phyloP scores from a whole-genome alignment of 1,284 basidiomycete species.

The Cryptococcus neoformans region DNA sequence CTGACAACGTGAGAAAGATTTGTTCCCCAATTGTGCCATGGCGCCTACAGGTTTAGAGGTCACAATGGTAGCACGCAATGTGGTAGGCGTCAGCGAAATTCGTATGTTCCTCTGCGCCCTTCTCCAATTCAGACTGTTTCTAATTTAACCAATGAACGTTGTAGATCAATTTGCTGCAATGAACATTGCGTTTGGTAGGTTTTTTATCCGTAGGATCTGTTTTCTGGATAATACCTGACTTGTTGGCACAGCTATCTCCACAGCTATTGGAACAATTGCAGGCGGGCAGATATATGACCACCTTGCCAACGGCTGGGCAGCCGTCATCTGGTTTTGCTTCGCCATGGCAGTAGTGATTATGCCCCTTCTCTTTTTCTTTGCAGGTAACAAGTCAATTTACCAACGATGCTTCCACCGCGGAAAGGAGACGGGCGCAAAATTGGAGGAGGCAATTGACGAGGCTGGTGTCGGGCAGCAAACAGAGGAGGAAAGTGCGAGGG shows the following conservation, averaged over 20 bases:
- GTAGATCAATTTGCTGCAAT: slow-evolving; percentile 30
- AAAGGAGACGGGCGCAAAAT: neutral
- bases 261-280: slow-evolving; percentile 34
- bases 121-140: neutral
- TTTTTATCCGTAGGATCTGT: neutral
- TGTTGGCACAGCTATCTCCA: slow-evolving; percentile 21
- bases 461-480: neutral
- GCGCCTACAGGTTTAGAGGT: slow-evolving; percentile 29
- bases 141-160: no score
- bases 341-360: slow-evolving; percentile 5
- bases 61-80: slow-evolving; percentile 21
- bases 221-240: neutral
- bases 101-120: slow-evolving; percentile 14
- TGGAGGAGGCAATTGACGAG: neutral
- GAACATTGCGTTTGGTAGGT: slow-evolving; percentile 41
- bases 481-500: neutral
- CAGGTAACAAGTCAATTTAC: slow-evolving; percentile 11
- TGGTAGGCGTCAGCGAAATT: slow-evolving; percentile 42
- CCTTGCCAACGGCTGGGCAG: slow-evolving; percentile 33
- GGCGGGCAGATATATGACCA: slow-evolving; percentile 45
- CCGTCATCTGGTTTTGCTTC: slow-evolving; percentile 32
- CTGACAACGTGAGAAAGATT: slow-evolving; percentile 6
- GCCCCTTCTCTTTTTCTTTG: slow-evolving; percentile 15
- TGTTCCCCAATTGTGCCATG: slow-evolving; percentile 18
- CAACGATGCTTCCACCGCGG: slow-evolving; percentile 3